Evolutionary conservation across 2,329 filamentous ascomycete genomes (phyloP).

Genomic region (Aspergillus flavus): DNA sequence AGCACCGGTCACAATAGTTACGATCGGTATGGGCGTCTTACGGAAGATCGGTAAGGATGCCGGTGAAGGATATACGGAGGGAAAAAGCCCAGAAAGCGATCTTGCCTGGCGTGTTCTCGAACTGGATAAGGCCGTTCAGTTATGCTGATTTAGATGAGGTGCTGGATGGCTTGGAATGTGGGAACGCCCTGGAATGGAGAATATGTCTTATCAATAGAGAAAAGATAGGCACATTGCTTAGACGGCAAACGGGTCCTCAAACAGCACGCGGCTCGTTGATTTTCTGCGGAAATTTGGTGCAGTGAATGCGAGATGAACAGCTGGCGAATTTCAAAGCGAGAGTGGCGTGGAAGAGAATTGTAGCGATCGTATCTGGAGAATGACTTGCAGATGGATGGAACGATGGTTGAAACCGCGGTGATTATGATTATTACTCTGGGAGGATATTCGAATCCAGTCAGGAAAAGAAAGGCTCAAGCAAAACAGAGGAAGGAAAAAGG

Average conservation of each 20-base stretch:
- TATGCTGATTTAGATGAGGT: not conserved
- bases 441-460: not conserved
- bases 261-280: not conserved
- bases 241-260: slow-evolving; percentile 3
- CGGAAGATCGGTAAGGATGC: not conserved
- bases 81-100: not conserved
- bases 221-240: slow-evolving; percentile 17
- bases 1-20: not conserved
- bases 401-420: not conserved
- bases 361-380: slow-evolving; percentile 1
- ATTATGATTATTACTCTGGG: slow-evolving; percentile 2
- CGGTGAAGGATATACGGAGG: not conserved
- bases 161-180: slow-evolving; percentile 15
- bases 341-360: slow-evolving; percentile 5
- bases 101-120: not conserved
- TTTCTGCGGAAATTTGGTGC: not conserved
- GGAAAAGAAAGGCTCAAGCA: not conserved
- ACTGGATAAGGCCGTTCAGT: not conserved
- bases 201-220: slow-evolving; percentile 14
- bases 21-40: not conserved
- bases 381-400: not conserved
- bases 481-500: not conserved
- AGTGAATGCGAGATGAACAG: slow-evolving; percentile 4
- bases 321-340: slow-evolving; percentile 11
- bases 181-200: slow-evolving; percentile 11